Evolutionary conservation across 1,284 basidiomycete genomes (phyloP), one percentile per base, ranked within the genome.

Genomic region (Apiotrichum veenhuisii): DNA sequence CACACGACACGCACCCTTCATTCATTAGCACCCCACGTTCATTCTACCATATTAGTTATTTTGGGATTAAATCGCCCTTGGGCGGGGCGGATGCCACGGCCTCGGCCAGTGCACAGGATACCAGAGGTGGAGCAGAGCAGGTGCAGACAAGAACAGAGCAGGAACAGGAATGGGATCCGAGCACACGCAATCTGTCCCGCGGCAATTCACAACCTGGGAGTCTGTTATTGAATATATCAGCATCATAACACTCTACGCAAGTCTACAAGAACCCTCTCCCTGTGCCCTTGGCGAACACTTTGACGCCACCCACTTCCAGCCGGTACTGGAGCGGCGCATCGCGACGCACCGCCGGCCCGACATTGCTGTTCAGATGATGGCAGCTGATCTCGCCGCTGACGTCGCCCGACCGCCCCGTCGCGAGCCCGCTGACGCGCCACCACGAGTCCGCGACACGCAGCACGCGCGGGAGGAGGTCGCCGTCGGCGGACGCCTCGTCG

Each of bases 231-330:
- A n/a, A n/a, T n/a, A 3, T 30, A 26, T 26, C 12, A 27, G 23
- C 25, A 20, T 42, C 40, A 42, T 42, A 46, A 30, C 27, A 46
- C 26, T 25, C 15, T 37, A 43, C 26, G 7, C 18, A 34, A n/a
- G 22, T 15, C 56, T 57, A 78, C 25, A 78, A 63, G 57, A 72
- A 77, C 17, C 77, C 77, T 41, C 72, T 55, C 10, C 77, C 77
- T 0, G 74, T 78, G 1, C 77, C 77, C 63, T 78, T 78, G 0
- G 75, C 64, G 52, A 78, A 78, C 37, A 74, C 69, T 51, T 66
- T 66, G 43, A 77, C 75, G 5, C 67, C 70, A 9, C 57, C 70
- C 14, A 68, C 59, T 49, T 74, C 74, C 14, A 77, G 60, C 9
- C 74, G 66, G 55, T 74, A 78, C 58, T 78, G 77, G 11, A 78